phyloP scores from a whole-genome alignment of 176 grass and related monocot species.

The Cenchrus fungigraminus region DNA sequence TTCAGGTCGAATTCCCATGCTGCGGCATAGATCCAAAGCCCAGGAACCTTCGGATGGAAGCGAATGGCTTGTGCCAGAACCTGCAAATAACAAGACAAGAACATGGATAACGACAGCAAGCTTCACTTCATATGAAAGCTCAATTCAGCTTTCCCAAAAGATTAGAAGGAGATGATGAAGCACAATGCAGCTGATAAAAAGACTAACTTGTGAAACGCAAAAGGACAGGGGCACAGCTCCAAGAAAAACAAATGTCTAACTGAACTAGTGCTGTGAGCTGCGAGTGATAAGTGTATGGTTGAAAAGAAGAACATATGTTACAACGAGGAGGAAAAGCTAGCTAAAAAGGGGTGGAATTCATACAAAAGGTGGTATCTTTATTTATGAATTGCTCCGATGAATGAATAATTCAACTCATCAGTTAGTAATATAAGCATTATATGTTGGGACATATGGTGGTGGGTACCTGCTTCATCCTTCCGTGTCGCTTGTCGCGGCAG shows the following conservation, averaged over 20 bases:
- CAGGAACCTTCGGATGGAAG: conserved; percentile 84
- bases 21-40: conserved; percentile 97
- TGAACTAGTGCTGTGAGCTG: not conserved
- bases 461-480: conserved; percentile 76
- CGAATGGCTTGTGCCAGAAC: conserved; percentile 80
- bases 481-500: conserved; percentile 68
- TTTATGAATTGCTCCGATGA: too few species aligned
- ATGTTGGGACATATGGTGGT: too few species aligned
- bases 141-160: not conserved
- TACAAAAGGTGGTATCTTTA: too few species aligned
- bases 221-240: not conserved
- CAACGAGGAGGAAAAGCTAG: too few species aligned
- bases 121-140: not conserved
- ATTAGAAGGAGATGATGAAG: not conserved
- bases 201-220: too few species aligned
- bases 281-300: too few species aligned
- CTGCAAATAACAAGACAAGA: conserved; percentile 28
- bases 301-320: too few species aligned
- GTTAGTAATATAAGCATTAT: too few species aligned
- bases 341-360: too few species aligned
- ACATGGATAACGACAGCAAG: not conserved
- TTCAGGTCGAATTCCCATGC: conserved; percentile 99
- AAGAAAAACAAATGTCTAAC: not conserved
- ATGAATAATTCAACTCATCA: too few species aligned
- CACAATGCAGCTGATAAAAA: not conserved